These are phyloP conservation scores for Annulohypoxylon moriforme DNA, from an alignment of 495 filamentous ascomycete genomes.

Conservation along the genomic window DNA sequence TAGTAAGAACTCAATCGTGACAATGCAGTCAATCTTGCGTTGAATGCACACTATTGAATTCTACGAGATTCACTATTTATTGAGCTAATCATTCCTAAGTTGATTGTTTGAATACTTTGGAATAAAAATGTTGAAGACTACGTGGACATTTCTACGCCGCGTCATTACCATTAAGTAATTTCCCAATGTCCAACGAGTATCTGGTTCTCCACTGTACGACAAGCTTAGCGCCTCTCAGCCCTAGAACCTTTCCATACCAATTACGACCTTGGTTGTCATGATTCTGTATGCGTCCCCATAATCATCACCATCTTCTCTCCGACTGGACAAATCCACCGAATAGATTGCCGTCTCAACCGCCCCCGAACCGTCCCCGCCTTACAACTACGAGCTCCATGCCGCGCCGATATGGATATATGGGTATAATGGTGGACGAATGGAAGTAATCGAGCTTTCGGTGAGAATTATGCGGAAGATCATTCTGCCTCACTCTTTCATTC, in stretches of 20 bases:
- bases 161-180: slow-evolving; percentile 8
- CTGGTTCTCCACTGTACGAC: slow-evolving; percentile 8
- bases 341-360: slow-evolving; percentile 15
- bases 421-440: neutral
- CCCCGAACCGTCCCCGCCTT: neutral
- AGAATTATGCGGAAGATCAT: neutral
- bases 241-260: slow-evolving; percentile 33
- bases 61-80: neutral
- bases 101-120: neutral
- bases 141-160: neutral
- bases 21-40: neutral
- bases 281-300: neutral
- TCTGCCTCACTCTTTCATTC: neutral
- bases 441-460: neutral
- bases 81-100: neutral
- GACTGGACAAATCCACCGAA: slow-evolving; percentile 12
- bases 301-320: slow-evolving; percentile 6
- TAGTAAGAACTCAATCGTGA: neutral
- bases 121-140: neutral
- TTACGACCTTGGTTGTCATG: neutral
- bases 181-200: neutral
- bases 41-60: neutral
- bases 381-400: neutral
- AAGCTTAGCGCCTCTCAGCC: slow-evolving; percentile 31
- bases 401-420: neutral